Evolutionary conservation across 2,329 filamentous ascomycete species (phyloP).

Genomic region (Didymella segeticola): DNA sequence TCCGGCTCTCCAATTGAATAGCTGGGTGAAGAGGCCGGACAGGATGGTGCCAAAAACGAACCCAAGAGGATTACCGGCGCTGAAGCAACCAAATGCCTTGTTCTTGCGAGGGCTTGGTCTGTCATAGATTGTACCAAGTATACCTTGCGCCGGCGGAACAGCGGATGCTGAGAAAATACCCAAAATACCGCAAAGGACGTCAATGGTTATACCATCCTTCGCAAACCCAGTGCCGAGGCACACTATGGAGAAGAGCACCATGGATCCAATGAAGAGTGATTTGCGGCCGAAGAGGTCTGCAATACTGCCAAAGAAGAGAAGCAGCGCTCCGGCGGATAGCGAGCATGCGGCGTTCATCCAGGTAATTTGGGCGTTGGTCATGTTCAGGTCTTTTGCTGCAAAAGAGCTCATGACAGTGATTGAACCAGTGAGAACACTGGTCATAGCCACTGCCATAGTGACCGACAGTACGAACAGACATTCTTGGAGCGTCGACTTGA

Average conservation of each 20-base stretch:
- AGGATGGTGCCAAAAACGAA: constrained; percentile 66
- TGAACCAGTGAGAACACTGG: constrained; percentile 65
- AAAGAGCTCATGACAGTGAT: constrained; percentile 68
- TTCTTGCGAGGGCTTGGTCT: constrained; percentile 69
- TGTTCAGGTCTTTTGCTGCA: constrained; percentile 65
- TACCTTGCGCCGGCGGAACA: constrained; percentile 69
- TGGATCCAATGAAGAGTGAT: constrained; percentile 64
- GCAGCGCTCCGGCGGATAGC: constrained; percentile 68
- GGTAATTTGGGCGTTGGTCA: constrained; percentile 70
- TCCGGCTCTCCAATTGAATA: constrained; percentile 69
- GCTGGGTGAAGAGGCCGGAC: constrained; percentile 65
- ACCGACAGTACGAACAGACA: constrained; percentile 70
- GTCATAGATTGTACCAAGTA: constrained; percentile 69
- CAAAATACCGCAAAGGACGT: constrained; percentile 63
- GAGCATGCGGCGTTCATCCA: constrained; percentile 71
- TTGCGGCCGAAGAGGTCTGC: constrained; percentile 72
- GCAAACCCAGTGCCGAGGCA: constrained; percentile 66
- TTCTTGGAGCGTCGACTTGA: constrained; percentile 68
- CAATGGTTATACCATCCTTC: constrained; percentile 63
- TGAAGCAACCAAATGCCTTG: constrained; percentile 68
- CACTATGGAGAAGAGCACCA: constrained; percentile 65
- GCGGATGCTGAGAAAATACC: constrained; percentile 70
- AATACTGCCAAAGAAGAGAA: constrained; percentile 70
- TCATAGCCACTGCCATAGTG: constrained; percentile 71
- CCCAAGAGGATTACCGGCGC: constrained; percentile 63